Evolutionary conservation across 2,329 filamentous ascomycete genomes (phyloP).

Genomic region (Cryphonectria radicalis): DNA sequence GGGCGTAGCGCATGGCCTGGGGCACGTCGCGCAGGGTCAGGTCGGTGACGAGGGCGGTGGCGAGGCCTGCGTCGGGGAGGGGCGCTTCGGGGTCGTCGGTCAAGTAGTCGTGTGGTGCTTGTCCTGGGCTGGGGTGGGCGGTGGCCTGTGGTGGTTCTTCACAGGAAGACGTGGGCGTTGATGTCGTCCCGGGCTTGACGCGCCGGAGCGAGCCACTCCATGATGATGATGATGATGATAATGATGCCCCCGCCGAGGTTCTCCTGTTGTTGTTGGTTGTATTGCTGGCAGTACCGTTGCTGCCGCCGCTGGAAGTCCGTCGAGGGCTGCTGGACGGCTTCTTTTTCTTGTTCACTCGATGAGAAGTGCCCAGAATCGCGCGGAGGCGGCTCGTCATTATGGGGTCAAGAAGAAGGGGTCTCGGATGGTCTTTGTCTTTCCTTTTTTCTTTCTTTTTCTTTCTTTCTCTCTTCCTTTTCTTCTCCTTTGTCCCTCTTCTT

Average conservation of each 20-base stretch:
- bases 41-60: constrained; percentile 58
- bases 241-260: constrained; percentile 21
- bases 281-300: too few relatives aligned
- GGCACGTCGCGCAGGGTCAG: constrained; percentile 63
- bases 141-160: neutral
- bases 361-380: constrained; percentile 33
- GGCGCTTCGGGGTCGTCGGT: constrained; percentile 45
- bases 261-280: neutral
- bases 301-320: constrained; percentile 18
- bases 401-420: too few relatives aligned
- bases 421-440: neutral
- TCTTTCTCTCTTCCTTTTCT: neutral
- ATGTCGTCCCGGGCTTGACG: constrained; percentile 25
- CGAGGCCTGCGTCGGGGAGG: constrained; percentile 64
- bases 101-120: constrained; percentile 40
- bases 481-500: too few relatives aligned
- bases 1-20: constrained; percentile 68
- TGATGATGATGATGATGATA: constrained; percentile 30
- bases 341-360: constrained; percentile 32
- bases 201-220: constrained; percentile 30
- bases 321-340: constrained; percentile 23
- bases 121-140: constrained; percentile 32
- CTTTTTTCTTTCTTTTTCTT: constrained; percentile 1
- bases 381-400: constrained; percentile 30
- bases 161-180: neutral